phyloP scores from a whole-genome alignment of 768 basidiomycete genomes.

The Lenzites betulinus region DNA sequence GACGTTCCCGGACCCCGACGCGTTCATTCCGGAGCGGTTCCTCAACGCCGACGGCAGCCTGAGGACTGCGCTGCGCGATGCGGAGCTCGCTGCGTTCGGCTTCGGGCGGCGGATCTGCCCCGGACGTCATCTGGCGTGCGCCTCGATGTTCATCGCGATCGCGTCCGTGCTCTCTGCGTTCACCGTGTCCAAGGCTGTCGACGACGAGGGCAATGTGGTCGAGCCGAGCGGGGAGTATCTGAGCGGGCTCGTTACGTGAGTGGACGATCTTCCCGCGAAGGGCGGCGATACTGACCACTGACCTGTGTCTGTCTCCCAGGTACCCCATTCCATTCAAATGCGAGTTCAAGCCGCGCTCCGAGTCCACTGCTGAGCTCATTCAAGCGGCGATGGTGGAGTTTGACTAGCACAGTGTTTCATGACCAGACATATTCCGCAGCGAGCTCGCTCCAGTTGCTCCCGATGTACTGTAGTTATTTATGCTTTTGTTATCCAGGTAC shows the following conservation, averaged over 20 bases:
- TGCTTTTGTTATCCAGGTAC: neutral
- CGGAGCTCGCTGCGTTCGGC: slow-evolving; percentile 22
- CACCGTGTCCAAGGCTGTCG: slow-evolving; percentile 27
- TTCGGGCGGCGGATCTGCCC: slow-evolving; percentile 32
- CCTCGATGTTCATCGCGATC: slow-evolving; percentile 29
- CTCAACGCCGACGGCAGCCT: slow-evolving; percentile 23
- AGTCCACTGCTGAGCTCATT: slow-evolving; percentile 13
- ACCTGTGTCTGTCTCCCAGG: slow-evolving; percentile 5
- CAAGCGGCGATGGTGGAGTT: slow-evolving; percentile 6
- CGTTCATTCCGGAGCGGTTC: slow-evolving; percentile 31
- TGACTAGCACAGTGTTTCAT: slow-evolving; percentile 2
- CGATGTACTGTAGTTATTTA: slow-evolving; percentile 4
- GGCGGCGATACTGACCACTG: neutral
- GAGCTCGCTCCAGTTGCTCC: neutral
- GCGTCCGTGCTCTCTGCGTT: slow-evolving; percentile 30
- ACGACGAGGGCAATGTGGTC: slow-evolving; percentile 28
- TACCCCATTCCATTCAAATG: slow-evolving; percentile 24
- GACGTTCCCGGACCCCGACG: slow-evolving; percentile 27
- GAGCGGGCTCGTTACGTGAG: slow-evolving; percentile 27
- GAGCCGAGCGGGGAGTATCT: slow-evolving; percentile 27
- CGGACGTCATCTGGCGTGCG: slow-evolving; percentile 28
- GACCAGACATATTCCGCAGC: neutral
- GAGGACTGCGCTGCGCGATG: slow-evolving; percentile 18
- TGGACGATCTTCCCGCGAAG: neutral
- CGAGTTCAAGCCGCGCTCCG: slow-evolving; percentile 22